Percentiles rank a stretch among this genome's conserved stretches.
Evolutionary conservation across 2,329 filamentous ascomycete species (phyloP).

Genomic region (Cladosporium velox): DNA sequence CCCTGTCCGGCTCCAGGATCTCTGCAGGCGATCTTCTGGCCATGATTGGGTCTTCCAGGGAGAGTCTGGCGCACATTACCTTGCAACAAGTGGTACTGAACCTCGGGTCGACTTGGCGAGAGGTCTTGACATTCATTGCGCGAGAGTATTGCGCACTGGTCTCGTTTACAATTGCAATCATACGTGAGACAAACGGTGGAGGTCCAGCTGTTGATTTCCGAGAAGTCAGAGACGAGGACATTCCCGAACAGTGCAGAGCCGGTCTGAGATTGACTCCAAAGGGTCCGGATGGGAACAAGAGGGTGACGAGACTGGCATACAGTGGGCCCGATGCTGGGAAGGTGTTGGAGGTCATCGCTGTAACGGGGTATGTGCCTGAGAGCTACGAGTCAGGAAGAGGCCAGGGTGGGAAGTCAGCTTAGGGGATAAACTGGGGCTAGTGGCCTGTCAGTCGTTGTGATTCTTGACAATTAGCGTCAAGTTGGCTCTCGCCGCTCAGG

Average conservation of each 20-base stretch:
- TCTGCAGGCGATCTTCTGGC: neutral
- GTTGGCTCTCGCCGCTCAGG: neutral
- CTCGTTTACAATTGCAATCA: neutral
- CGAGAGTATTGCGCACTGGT: neutral
- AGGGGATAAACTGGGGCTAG: neutral
- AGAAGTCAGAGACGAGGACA: neutral
- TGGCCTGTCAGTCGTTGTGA: neutral
- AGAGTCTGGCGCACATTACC: neutral
- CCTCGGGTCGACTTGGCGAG: neutral
- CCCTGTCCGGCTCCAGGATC: neutral
- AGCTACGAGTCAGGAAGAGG: neutral
- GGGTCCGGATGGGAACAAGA: neutral
- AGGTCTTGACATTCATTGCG: slow-evolving; percentile 5
- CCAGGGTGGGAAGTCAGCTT: neutral
- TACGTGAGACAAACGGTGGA: neutral
- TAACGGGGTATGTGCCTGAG: neutral
- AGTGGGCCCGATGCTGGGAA: neutral
- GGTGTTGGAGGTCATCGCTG: neutral
- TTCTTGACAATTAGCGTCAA: neutral
- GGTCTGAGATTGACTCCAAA: neutral
- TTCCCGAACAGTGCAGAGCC: neutral
- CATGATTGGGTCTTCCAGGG: slow-evolving; percentile 3
- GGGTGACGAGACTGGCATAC: neutral
- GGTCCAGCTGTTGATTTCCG: slow-evolving; percentile 1
- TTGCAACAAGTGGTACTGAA: neutral